Evolutionary conservation across 108 stramenopile genomes (phyloP), one percentile per base, ranked within the genome.

Genomic region (Heterococcus sp.): DNA sequence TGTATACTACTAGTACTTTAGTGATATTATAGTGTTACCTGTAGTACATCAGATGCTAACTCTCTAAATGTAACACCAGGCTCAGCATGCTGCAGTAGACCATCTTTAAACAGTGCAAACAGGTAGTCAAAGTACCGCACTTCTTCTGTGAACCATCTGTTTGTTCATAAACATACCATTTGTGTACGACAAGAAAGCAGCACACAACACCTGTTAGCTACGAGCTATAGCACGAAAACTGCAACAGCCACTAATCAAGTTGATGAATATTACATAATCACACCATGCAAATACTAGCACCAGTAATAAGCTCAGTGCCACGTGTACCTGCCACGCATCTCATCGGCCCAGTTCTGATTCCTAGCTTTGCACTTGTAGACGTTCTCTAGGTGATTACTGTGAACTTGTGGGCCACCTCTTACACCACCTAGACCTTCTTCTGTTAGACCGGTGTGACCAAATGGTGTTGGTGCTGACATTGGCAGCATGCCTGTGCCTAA

Each of bases 91-190:
- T 3, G 8, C 3, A 67, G 66, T 2, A 67, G 3, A 3, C 66
- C 66, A 67, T 67, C 66, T 5, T 67, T 3, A 32, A 67, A 67
- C 66, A 67, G 66, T 32, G 30, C 66, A 67, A 11, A 67, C 21
- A 67, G 3, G 3, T 11, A 11, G 31, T 67, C 66, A 67, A 67
- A 67, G 66, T 67, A 67, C 8, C 2, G 3, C 2, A 67, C 21
- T 32, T 67, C 66, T 5, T 67, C 66, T 3, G 30, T 28, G 66
- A 67, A 67, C 66, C 66, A 67, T 32, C 66, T 67, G 46, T 21
- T 14, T 21, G 46, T 8, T 58, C 46, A 58, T 21, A 58, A 21
- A 21, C 46, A 58, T n/a, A n/a, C n/a, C n/a, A n/a, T n/a, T n/a
- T n/a, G 46, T 58, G 46, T 58, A 58, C 46, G 8, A 14, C 46